Conservation (phyloP, 371 early-diverging fungal genomes). For the Apophysomyces trapeziformis region DNA sequence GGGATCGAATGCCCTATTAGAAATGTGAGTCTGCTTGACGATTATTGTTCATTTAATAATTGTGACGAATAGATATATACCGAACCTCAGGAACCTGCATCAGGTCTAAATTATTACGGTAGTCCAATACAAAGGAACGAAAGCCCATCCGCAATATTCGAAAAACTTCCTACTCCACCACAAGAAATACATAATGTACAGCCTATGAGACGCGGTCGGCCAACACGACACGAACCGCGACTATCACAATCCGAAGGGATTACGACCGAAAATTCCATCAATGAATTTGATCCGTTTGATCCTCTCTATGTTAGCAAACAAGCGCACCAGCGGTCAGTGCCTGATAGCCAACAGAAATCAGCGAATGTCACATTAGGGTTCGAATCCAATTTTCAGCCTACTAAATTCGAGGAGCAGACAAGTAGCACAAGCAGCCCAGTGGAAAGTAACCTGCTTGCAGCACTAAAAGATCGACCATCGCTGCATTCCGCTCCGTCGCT, state of each 20-base stretch:
- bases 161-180: slow-evolving; percentile 39
- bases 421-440: neutral
- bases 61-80: slow-evolving; percentile 23
- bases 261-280: neutral
- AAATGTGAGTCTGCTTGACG: slow-evolving; percentile 42
- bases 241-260: slow-evolving; percentile 6
- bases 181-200: slow-evolving; percentile 55
- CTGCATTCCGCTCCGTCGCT: neutral
- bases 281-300: slow-evolving; percentile 16
- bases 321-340: slow-evolving; percentile 1
- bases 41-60: neutral
- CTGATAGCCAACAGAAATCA: slow-evolving; percentile 3
- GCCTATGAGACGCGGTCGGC: slow-evolving; percentile 80
- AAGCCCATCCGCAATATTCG: slow-evolving; percentile 40
- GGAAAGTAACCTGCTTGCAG: neutral
- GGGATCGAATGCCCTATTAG: slow-evolving; percentile 70
- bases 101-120: slow-evolving; percentile 8
- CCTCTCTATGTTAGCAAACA: slow-evolving; percentile 11
- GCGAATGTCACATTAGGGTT: slow-evolving; percentile 19
- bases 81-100: slow-evolving; percentile 19
- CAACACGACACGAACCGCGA: slow-evolving; percentile 41
- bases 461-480: neutral
- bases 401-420: neutral
- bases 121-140: slow-evolving; percentile 12
- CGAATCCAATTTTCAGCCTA: slow-evolving; percentile 28